These are phyloP conservation scores for Nectriaceae sp. DNA, from an alignment of 2,329 filamentous ascomycete species.

Conservation along the genomic window DNA sequence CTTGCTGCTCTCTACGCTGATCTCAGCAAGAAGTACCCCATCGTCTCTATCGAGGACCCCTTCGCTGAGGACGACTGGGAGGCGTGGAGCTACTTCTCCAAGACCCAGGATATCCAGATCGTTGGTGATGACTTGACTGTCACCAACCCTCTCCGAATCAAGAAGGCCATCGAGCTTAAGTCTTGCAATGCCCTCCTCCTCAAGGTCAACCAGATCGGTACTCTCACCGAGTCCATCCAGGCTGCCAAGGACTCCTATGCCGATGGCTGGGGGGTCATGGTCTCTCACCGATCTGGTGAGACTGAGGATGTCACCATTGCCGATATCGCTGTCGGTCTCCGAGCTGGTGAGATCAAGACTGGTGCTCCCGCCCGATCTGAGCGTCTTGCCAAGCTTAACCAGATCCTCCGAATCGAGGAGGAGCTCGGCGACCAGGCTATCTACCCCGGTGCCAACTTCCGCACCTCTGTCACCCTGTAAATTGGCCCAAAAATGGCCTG, in stretches of 20 bases:
- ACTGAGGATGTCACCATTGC: conserved; percentile 99
- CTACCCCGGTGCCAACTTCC: conserved; percentile 92
- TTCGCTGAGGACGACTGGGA: conserved; percentile 99
- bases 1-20: conserved; percentile 89
- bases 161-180: conserved; percentile 99
- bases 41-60: conserved; percentile 97
- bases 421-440: conserved; percentile 90
- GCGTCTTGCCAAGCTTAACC: conserved; percentile 99
- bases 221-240: conserved; percentile 97
- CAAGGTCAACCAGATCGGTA: conserved; percentile 99
- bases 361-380: conserved; percentile 95
- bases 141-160: conserved; percentile 98
- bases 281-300: conserved; percentile 98
- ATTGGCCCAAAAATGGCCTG: conserved; percentile 21
- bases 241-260: conserved; percentile 98
- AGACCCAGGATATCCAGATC: conserved; percentile 97
- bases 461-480: conserved; percentile 86
- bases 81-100: conserved; percentile 99
- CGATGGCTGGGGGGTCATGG: conserved; percentile 98
- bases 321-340: conserved; percentile 95
- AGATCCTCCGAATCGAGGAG: conserved; percentile 99
- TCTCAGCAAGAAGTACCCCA: conserved; percentile 93
- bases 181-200: conserved; percentile 96
- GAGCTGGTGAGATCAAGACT: conserved; percentile 98
- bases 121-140: conserved; percentile 98